Percentiles rank a stretch among this genome's conserved stretches.
phyloP scores from a whole-genome alignment of 129 eudicot species.

The Rutidosis leptorrhynchoides region DNA sequence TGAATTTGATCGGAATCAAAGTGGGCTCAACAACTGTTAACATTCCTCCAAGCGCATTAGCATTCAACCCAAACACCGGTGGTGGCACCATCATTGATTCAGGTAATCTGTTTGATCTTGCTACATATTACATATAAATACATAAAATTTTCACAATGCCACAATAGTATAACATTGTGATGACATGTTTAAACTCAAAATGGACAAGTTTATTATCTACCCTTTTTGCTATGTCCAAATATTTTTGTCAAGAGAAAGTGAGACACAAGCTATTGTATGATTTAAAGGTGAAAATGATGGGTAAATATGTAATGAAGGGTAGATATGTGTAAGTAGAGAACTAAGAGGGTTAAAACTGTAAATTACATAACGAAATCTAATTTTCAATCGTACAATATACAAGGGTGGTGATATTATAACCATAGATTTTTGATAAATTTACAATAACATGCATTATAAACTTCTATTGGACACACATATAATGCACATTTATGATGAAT shows the following conservation, averaged over 20 bases:
- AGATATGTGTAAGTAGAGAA: background rate
- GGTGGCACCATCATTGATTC: slow-evolving; percentile 90
- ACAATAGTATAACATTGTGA: background rate
- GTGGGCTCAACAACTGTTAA: slow-evolving; percentile 55
- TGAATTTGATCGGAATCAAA: slow-evolving; percentile 58
- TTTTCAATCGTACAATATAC: too few species aligned
- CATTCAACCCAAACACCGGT: slow-evolving; percentile 74
- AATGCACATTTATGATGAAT: too few species aligned
- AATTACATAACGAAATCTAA: too few species aligned
- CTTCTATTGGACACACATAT: too few species aligned
- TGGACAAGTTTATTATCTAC: background rate
- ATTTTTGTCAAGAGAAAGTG: background rate
- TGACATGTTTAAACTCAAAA: background rate
- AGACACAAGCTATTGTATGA: background rate
- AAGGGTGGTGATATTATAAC: too few species aligned
- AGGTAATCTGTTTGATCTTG: slow-evolving; percentile 34
- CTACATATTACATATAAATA: background rate
- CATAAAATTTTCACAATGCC: background rate
- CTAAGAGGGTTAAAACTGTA: background rate
- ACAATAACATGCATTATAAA: too few species aligned
- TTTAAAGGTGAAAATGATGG: background rate
- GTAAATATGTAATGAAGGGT: background rate
- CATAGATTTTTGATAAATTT: too few species aligned
- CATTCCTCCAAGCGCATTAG: slow-evolving; percentile 68
- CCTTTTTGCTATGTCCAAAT: background rate